Percentiles rank a stretch among this genome's conserved stretches.
These are phyloP conservation scores for Russula lepida DNA, from an alignment of 768 basidiomycete species.

Conservation along the genomic window DNA sequence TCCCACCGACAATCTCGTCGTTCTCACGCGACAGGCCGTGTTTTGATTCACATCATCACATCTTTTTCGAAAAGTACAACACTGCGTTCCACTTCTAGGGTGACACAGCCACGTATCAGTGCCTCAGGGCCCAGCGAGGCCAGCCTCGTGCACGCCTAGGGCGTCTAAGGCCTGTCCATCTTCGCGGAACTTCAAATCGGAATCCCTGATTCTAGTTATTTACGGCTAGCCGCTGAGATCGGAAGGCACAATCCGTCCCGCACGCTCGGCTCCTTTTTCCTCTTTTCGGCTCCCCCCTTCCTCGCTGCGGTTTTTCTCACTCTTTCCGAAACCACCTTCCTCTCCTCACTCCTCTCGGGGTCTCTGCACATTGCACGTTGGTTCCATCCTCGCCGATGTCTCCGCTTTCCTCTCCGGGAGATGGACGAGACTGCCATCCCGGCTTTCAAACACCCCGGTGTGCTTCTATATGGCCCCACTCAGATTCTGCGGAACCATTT, in stretches of 20 bases:
- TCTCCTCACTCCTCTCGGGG: constrained; percentile 1
- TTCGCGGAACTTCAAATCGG: constrained; percentile 14
- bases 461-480: constrained; percentile 8
- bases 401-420: background rate
- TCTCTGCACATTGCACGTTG: constrained; percentile 7
- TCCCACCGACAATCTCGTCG: background rate
- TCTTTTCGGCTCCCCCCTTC: constrained; percentile 10
- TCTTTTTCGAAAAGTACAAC: background rate
- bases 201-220: constrained; percentile 14
- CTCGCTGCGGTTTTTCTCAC: constrained; percentile 1
- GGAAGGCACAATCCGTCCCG: constrained; percentile 22
- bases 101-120: constrained; percentile 20
- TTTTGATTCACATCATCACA: constrained; percentile 6
- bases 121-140: constrained; percentile 10
- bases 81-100: constrained; percentile 4
- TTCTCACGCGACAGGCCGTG: background rate
- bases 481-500: constrained; percentile 12
- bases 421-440: background rate
- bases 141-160: constrained; percentile 12
- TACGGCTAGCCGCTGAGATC: constrained; percentile 23
- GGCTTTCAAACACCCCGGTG: constrained; percentile 15
- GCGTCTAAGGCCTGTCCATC: constrained; percentile 7
- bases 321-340: background rate
- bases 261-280: background rate
- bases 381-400: background rate